Evolutionary conservation across 2,329 filamentous ascomycete species (phyloP).

Genomic region (Colletotrichum sp.): DNA sequence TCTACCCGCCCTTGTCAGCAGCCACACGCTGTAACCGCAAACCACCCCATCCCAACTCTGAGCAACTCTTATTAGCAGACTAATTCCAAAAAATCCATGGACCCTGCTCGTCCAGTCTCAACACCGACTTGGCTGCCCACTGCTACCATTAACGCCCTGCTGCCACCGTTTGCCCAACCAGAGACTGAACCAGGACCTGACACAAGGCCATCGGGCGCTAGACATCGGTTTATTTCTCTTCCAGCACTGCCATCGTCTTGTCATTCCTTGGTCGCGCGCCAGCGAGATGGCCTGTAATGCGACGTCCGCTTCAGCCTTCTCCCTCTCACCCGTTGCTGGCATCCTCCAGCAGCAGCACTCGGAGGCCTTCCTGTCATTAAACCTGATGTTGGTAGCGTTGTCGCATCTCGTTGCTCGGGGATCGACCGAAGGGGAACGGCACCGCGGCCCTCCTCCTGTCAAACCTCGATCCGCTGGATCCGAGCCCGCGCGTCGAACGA

Average conservation of each 20-base stretch:
- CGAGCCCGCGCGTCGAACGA: not conserved
- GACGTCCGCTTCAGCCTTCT: not conserved
- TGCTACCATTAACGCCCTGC: not conserved
- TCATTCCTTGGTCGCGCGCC: not conserved
- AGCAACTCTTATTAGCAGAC: not conserved
- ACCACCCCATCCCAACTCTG: not conserved
- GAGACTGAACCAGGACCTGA: not conserved
- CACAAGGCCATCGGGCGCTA: not conserved
- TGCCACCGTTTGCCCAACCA: not conserved
- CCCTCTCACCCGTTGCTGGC: not conserved
- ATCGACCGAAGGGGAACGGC: not conserved
- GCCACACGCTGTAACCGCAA: not conserved
- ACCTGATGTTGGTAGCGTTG: not conserved
- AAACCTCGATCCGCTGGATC: slow-evolving; percentile 1
- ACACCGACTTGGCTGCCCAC: not conserved
- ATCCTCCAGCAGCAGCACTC: not conserved
- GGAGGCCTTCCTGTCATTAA: not conserved
- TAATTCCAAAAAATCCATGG: not conserved
- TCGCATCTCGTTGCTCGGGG: not conserved
- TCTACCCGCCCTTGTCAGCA: slow-evolving; percentile 13
- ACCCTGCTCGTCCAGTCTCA: not conserved
- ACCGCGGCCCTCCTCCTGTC: not conserved
- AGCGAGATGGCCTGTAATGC: not conserved
- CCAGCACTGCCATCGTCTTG: slow-evolving; percentile 17
- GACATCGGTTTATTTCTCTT: slow-evolving; percentile 8